Evolutionary conservation across 768 basidiomycete species (phyloP).

Genomic region (Tulasnella sp.): DNA sequence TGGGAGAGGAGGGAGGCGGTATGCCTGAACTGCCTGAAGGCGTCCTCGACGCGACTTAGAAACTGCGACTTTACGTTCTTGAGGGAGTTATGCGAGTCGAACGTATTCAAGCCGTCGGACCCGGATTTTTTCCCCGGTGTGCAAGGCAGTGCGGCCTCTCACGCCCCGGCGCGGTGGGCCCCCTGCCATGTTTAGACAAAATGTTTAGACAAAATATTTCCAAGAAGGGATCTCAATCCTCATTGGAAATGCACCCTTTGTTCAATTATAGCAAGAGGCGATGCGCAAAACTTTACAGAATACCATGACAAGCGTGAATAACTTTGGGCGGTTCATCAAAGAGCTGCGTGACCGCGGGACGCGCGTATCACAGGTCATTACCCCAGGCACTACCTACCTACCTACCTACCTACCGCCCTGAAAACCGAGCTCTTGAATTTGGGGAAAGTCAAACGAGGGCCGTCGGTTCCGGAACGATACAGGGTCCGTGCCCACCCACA

Average conservation of each 20-base stretch:
- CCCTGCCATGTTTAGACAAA: not conserved
- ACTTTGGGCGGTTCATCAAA: no score
- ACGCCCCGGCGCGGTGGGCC: not conserved
- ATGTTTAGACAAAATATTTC: no score
- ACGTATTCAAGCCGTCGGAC: not conserved
- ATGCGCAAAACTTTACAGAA: no score
- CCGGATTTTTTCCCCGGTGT: not conserved
- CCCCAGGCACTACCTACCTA: no score
- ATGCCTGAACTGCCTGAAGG: not conserved
- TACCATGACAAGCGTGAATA: no score
- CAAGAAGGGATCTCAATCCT: no score
- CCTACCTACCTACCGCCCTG: no score
- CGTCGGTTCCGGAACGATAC: not conserved
- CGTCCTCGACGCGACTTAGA: not conserved
- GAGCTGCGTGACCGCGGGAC: no score
- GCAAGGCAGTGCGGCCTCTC: not conserved
- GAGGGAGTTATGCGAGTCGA: not conserved
- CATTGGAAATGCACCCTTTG: no score
- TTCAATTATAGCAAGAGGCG: no score
- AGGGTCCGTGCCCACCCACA: no score
- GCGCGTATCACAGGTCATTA: no score
- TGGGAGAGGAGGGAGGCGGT: not conserved
- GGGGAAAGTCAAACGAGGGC: not conserved
- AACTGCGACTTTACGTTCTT: not conserved
- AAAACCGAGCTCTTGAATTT: not conserved